These are phyloP conservation scores for Penicillium concentricum DNA, from an alignment of 2,329 filamentous ascomycete genomes.

Conservation along the genomic window DNA sequence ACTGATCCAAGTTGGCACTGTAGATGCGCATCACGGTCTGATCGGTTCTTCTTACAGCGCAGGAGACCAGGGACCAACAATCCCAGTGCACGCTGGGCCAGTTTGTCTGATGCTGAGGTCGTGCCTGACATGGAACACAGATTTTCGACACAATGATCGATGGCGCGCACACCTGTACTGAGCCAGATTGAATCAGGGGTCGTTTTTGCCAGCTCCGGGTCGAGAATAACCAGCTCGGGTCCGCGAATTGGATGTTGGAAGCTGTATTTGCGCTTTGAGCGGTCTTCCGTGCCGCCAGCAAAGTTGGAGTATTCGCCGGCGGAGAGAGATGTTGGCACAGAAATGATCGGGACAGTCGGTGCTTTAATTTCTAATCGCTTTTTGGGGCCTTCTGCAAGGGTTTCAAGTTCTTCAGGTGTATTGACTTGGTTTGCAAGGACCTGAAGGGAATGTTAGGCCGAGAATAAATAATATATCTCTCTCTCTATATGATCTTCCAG, in stretches of 20 bases:
- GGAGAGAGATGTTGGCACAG: conserved; percentile 44
- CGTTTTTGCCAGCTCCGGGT: conserved; percentile 52
- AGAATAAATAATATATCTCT: background rate
- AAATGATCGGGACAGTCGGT: conserved; percentile 35
- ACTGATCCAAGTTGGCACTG: conserved; percentile 53
- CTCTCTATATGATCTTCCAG: background rate
- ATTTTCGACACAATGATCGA: conserved; percentile 61
- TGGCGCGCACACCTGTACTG: conserved; percentile 56
- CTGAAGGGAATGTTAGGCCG: conserved; percentile 21
- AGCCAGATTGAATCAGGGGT: conserved; percentile 58
- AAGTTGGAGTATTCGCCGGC: conserved; percentile 45
- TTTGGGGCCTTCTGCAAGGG: conserved; percentile 32
- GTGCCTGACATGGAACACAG: conserved; percentile 45
- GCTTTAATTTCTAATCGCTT: conserved; percentile 26
- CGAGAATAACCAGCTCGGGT: conserved; percentile 56
- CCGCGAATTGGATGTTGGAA: conserved; percentile 42
- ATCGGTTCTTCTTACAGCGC: conserved; percentile 36
- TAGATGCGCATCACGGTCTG: conserved; percentile 45
- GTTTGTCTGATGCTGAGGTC: conserved; percentile 36
- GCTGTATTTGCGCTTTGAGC: conserved; percentile 36
- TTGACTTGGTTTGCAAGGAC: conserved; percentile 50
- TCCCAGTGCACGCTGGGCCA: conserved; percentile 41
- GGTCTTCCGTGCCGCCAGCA: conserved; percentile 41
- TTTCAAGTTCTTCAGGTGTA: conserved; percentile 41
- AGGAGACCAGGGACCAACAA: conserved; percentile 47